Evolutionary conservation across 441 rosid species (phyloP).

Genomic region (Erodium trifolium): DNA sequence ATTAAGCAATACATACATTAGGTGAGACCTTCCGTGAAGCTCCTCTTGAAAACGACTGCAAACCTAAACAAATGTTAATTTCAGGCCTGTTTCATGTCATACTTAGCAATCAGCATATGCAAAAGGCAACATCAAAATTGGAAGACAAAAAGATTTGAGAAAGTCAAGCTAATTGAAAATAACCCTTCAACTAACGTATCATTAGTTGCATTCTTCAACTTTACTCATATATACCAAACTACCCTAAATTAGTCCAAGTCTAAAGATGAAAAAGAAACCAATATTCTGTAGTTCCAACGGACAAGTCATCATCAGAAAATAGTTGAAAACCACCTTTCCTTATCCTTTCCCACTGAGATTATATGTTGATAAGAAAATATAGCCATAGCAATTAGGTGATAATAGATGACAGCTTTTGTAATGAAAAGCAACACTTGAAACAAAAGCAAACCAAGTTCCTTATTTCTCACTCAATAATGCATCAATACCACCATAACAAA

Average conservation of each 20-base stretch:
- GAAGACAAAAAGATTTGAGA: not conserved
- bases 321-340: conserved; percentile 19
- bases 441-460: conserved; percentile 47
- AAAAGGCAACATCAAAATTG: not conserved
- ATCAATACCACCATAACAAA: conserved; percentile 9
- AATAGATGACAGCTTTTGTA: conserved; percentile 19
- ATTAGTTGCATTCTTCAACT: conserved; percentile 23
- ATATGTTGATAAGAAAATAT: not conserved
- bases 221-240: conserved; percentile 27
- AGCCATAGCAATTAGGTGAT: conserved; percentile 30
- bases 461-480: conserved; percentile 39
- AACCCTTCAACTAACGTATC: conserved; percentile 24
- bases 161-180: conserved; percentile 27
- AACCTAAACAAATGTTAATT: conserved; percentile 6
- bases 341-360: not conserved
- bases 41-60: conserved; percentile 23
- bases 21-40: conserved; percentile 19
- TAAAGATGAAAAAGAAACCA: conserved; percentile 13
- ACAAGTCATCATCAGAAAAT: conserved; percentile 16
- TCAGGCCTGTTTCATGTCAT: too few species aligned
- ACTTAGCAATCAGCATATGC: not conserved
- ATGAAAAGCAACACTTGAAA: conserved; percentile 27
- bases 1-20: conserved; percentile 12
- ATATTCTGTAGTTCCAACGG: conserved; percentile 14
- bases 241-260: conserved; percentile 13